These are phyloP conservation scores for Cercophora newfieldiana DNA, from an alignment of 495 filamentous ascomycete species.

Conservation along the genomic window DNA sequence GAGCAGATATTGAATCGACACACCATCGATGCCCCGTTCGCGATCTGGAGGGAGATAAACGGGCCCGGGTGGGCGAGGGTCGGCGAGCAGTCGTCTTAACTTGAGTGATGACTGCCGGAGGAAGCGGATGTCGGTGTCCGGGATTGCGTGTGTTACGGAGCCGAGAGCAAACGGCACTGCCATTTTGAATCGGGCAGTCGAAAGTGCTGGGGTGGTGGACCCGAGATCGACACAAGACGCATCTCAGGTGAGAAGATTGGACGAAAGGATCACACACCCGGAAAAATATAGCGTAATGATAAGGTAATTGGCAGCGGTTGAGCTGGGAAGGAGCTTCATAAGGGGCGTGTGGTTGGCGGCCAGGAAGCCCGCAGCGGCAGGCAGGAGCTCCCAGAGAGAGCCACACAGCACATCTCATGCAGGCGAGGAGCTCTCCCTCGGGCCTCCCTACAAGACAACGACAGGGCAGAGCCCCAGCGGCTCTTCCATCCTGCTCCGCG, in stretches of 20 bases:
- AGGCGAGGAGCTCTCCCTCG: no score
- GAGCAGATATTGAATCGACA: neutral
- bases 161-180: no score
- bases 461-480: no score
- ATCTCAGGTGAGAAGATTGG: neutral
- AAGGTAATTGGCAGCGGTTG: neutral
- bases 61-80: neutral
- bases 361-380: neutral
- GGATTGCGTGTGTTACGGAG: neutral
- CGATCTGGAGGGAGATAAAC: neutral
- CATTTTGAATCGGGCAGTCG: neutral
- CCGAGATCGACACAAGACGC: neutral
- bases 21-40: neutral
- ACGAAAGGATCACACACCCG: neutral
- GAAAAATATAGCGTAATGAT: neutral
- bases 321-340: neutral
- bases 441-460: no score
- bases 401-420: no score
- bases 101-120: neutral
- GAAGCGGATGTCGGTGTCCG: neutral
- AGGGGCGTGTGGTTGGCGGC: neutral
- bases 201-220: neutral
- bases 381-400: neutral
- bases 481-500: no score
- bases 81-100: neutral